Evolutionary conservation across 2,329 filamentous ascomycete species (phyloP).

Genomic region (Xylogone sp.): DNA sequence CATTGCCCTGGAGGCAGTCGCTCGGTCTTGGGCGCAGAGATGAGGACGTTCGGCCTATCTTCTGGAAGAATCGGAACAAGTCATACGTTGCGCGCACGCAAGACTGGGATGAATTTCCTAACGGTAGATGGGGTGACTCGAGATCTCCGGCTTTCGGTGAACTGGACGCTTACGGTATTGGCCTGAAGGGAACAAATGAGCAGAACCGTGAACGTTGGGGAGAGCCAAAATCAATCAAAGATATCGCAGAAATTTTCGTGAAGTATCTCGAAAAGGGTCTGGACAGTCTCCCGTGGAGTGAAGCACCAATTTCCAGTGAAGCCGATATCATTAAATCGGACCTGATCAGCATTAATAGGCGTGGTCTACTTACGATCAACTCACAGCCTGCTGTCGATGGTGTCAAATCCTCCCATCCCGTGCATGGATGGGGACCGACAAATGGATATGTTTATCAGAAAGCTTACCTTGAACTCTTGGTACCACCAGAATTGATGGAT

Average conservation of each 20-base stretch:
- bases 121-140: slow-evolving; percentile 97
- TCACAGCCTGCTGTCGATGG: slow-evolving; percentile 94
- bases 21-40: slow-evolving; percentile 83
- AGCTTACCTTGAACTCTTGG: slow-evolving; percentile 88
- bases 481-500: slow-evolving; percentile 74
- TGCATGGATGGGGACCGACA: slow-evolving; percentile 90
- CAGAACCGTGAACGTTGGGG: slow-evolving; percentile 96
- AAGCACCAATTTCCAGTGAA: slow-evolving; percentile 79
- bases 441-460: slow-evolving; percentile 99
- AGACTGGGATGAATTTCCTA: slow-evolving; percentile 98
- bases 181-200: slow-evolving; percentile 90
- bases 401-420: slow-evolving; percentile 77
- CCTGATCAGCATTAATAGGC: slow-evolving; percentile 76
- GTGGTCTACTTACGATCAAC: slow-evolving; percentile 92
- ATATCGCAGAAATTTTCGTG: slow-evolving; percentile 80
- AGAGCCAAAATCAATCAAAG: slow-evolving; percentile 71
- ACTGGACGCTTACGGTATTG: slow-evolving; percentile 89
- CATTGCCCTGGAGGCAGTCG: slow-evolving; percentile 95
- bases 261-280: slow-evolving; percentile 79
- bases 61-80: slow-evolving; percentile 96
- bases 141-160: slow-evolving; percentile 95
- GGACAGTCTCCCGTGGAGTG: slow-evolving; percentile 88
- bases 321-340: slow-evolving; percentile 73
- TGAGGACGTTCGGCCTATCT: slow-evolving; percentile 95
- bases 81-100: slow-evolving; percentile 94